phyloP scores from a whole-genome alignment of 495 filamentous ascomycete genomes.

The Aspergillus egyptiacus region DNA sequence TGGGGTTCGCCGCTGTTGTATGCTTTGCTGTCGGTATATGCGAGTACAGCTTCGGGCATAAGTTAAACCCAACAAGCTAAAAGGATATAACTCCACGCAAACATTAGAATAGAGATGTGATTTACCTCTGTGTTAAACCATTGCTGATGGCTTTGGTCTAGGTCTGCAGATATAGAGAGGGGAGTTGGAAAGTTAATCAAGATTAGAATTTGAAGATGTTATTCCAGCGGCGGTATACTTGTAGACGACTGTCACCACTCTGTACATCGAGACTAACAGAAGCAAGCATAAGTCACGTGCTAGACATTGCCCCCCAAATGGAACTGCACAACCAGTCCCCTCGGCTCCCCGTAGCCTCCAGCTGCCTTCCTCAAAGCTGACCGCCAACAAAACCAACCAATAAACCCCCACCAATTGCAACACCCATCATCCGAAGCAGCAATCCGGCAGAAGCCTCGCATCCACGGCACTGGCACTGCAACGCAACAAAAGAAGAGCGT shows the following conservation, averaged over 20 bases:
- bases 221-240: conserved; percentile 2
- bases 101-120: not conserved
- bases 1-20: not conserved
- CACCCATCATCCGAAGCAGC: not conserved
- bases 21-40: conserved; percentile 5
- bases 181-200: not conserved
- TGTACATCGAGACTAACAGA: no score
- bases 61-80: not conserved
- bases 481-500: not conserved
- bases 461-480: conserved; percentile 5
- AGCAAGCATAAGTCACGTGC: conserved; percentile 10
- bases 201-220: conserved; percentile 1
- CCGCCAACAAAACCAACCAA: conserved; percentile 16
- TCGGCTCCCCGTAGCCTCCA: not conserved
- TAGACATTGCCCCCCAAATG: no score
- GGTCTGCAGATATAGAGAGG: conserved; percentile 1
- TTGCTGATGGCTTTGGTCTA: not conserved
- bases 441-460: conserved; percentile 7
- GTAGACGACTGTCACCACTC: no score
- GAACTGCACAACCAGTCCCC: not conserved
- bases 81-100: conserved; percentile 6
- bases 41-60: conserved; percentile 2
- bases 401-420: conserved; percentile 19
- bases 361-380: no score
- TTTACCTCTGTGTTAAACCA: not conserved